Evolutionary conservation across 2,329 filamentous ascomycete species (phyloP).

Genomic region (Lecanoromycetidae sp.): DNA sequence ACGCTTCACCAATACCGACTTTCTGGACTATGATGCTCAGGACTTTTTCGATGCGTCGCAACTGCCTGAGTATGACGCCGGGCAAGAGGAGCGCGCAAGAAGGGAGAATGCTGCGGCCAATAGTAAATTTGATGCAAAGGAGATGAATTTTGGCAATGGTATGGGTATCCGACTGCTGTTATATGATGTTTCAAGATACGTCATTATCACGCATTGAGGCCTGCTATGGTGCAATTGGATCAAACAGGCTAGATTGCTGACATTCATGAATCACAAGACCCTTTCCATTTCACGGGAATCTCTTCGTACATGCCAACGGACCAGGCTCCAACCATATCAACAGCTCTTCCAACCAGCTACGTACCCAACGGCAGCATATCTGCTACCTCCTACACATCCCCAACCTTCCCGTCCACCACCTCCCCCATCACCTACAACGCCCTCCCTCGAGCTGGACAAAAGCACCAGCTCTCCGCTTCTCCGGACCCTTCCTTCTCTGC

Average conservation of each 20-base stretch:
- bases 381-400: background rate
- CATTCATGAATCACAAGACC: background rate
- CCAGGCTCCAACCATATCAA: background rate
- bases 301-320: background rate
- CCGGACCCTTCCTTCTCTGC: background rate
- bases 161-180: background rate
- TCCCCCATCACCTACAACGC: constrained; percentile 2
- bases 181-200: too few relatives aligned
- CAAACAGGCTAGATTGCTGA: background rate
- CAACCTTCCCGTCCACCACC: background rate
- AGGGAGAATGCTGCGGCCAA: constrained; percentile 10
- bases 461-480: background rate
- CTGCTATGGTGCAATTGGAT: background rate
- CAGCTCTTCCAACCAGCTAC: constrained; percentile 1
- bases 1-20: constrained; percentile 71
- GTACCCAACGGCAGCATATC: background rate
- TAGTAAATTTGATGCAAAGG: constrained; percentile 2
- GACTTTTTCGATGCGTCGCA: background rate
- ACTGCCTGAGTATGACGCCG: constrained; percentile 7
- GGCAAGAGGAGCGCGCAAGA: constrained; percentile 1
- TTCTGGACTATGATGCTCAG: constrained; percentile 58
- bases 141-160: constrained; percentile 15
- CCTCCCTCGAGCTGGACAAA: background rate
- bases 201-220: background rate
- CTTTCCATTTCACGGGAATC: constrained; percentile 8